Percentiles rank a stretch among this genome's conserved stretches.
These are phyloP conservation scores for Pezicula neosporulosa DNA, from an alignment of 2,329 filamentous ascomycete genomes.

Conservation along the genomic window DNA sequence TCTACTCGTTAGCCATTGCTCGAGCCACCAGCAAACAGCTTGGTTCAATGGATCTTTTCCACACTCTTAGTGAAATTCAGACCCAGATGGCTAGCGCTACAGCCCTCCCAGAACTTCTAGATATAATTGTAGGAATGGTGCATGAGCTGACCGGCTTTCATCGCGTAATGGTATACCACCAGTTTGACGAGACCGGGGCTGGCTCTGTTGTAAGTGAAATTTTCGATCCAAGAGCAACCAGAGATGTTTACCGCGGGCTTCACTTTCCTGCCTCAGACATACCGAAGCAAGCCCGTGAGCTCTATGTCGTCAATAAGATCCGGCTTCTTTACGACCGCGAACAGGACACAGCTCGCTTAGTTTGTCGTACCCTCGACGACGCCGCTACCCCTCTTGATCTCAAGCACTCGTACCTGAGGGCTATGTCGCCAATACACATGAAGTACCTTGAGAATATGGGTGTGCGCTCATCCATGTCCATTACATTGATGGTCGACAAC, in stretches of 20 bases:
- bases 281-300: constrained; percentile 76
- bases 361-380: constrained; percentile 72
- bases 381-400: constrained; percentile 73
- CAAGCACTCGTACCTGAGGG: constrained; percentile 77
- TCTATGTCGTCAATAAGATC: constrained; percentile 86
- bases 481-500: constrained; percentile 79
- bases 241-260: constrained; percentile 2
- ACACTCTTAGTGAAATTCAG: constrained; percentile 17
- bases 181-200: constrained; percentile 9
- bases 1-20: constrained; percentile 11
- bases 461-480: constrained; percentile 86
- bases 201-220: constrained; percentile 9
- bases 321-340: constrained; percentile 82
- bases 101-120: constrained; percentile 9
- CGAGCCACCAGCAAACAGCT: constrained; percentile 9
- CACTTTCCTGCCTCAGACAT: constrained; percentile 84
- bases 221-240: background rate
- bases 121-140: constrained; percentile 17
- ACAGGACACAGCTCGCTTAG: constrained; percentile 70
- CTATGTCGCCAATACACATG: constrained; percentile 84
- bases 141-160: constrained; percentile 17
- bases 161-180: constrained; percentile 17
- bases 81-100: constrained; percentile 10
- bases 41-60: constrained; percentile 19
- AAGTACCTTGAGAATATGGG: constrained; percentile 86